phyloP scores from a whole-genome alignment of 1,284 basidiomycete species.

The Golubevia pallescens region DNA sequence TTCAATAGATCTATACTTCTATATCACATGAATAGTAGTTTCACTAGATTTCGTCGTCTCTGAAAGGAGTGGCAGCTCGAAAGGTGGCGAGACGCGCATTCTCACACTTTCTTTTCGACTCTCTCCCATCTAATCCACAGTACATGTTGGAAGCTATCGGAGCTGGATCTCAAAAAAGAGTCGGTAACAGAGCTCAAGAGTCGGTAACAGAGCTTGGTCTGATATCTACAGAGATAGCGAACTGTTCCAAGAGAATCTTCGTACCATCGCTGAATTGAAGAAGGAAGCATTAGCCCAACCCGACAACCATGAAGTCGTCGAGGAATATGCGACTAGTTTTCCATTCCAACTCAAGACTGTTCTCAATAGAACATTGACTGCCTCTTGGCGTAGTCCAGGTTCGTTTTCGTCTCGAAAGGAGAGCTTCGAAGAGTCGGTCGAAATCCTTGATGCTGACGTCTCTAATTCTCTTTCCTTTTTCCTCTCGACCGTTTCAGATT shows the following conservation, averaged over 20 bases:
- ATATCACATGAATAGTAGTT: too few relatives aligned
- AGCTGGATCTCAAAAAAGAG: constrained; percentile 45
- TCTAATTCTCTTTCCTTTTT: constrained; percentile 23
- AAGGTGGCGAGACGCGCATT: background rate
- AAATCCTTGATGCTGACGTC: constrained; percentile 67
- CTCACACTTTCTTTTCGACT: too few relatives aligned
- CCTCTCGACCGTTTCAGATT: constrained; percentile 28
- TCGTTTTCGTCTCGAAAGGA: constrained; percentile 42
- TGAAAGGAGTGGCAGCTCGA: too few relatives aligned
- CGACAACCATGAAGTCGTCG: constrained; percentile 46
- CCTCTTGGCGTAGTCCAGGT: constrained; percentile 74
- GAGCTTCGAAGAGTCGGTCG: constrained; percentile 58
- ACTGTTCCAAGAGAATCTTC: constrained; percentile 59
- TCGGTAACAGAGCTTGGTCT: constrained; percentile 64
- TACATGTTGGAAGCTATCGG: constrained; percentile 65
- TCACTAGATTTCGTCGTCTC: too few relatives aligned
- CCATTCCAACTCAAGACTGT: constrained; percentile 69
- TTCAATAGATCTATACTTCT: too few relatives aligned
- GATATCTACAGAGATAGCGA: constrained; percentile 64
- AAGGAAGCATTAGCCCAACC: constrained; percentile 65
- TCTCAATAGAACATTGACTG: constrained; percentile 66
- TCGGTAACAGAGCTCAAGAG: constrained; percentile 10
- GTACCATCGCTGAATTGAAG: constrained; percentile 67
- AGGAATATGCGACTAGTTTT: constrained; percentile 73
- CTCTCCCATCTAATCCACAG: too few relatives aligned